Evolutionary conservation across 768 basidiomycete species (phyloP).

Genomic region (Trametes cinnabarina): DNA sequence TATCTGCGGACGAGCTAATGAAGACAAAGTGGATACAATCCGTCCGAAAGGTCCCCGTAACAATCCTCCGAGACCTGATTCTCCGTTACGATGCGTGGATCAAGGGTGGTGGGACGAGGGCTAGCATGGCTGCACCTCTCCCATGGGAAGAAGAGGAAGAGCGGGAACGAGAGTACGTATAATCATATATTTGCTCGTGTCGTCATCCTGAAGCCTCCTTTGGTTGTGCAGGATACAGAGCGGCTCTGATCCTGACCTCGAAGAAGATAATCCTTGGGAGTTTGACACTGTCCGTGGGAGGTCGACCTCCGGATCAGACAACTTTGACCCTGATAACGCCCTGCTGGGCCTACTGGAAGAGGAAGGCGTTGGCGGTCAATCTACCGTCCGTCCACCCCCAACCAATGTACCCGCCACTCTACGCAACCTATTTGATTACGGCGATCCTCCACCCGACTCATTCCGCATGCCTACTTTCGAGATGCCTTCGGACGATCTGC

Average conservation of each 20-base stretch:
- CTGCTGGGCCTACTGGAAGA: slow-evolving; percentile 15
- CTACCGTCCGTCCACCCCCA: slow-evolving; percentile 50
- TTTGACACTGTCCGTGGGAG: slow-evolving; percentile 68
- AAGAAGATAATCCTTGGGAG: slow-evolving; percentile 58
- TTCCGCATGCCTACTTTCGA: slow-evolving; percentile 42
- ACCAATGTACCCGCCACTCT: slow-evolving; percentile 71
- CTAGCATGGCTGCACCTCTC: slow-evolving; percentile 70
- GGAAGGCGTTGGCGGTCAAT: slow-evolving; percentile 30
- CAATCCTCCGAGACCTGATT: slow-evolving; percentile 77
- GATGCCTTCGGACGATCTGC: slow-evolving; percentile 13
- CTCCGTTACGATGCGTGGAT: slow-evolving; percentile 73
- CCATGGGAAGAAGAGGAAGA: slow-evolving; percentile 73
- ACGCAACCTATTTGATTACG: slow-evolving; percentile 74
- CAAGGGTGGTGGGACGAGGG: slow-evolving; percentile 63
- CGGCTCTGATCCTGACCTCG: neutral
- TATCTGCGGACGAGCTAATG: slow-evolving; percentile 83
- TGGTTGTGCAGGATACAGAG: too few species aligned
- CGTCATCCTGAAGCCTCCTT: neutral
- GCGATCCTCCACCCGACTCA: slow-evolving; percentile 37
- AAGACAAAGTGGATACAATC: slow-evolving; percentile 91
- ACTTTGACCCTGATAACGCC: slow-evolving; percentile 9
- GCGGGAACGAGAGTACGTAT: slow-evolving; percentile 24
- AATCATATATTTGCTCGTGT: neutral
- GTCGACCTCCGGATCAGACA: slow-evolving; percentile 21
- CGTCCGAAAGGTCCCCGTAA: slow-evolving; percentile 60